Evolutionary conservation across 2,329 filamentous ascomycete species (phyloP), one percentile per base, ranked within the genome.

Genomic region (Aspergillus spinulosporus): DNA sequence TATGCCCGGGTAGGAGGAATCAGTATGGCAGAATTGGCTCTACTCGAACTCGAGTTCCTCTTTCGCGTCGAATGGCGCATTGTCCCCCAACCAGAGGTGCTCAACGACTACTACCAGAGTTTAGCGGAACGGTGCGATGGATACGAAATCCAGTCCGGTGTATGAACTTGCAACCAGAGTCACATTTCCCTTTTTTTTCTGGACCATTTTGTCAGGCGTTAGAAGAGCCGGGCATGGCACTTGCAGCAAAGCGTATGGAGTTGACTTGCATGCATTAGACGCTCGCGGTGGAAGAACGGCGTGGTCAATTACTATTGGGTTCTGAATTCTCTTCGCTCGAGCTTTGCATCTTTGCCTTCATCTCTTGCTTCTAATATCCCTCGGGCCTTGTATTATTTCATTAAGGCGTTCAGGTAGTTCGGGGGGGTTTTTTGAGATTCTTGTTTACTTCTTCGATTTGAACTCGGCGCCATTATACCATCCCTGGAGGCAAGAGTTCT

Each of bases 11-110:
- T 99, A 0, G 94, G 94, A 4, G 94, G 94, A 60, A 92, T 99
- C 49, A 92, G 90, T 63, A 82, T 97, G 37, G 86, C 88, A 48
- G 94, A 99, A 74, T 78, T 99, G 61, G 95, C 94, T 57, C 79
- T 97, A 55, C 79, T 99, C 7, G 94, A 99, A 72, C 81, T 99
- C 32, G 94, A 99, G 67, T 96, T 99, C 64, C 78, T 99, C 32
- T 91, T 92, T 69, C 83, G 90, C 52, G 88, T 99, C 31, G 90
- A 97, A 68, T 99, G 94, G 93, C 90, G 89, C 67, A 99, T 99
- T 63, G 92, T 99, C 2, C 94, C 94, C 4, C 92, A 95, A 67
- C 92, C 94, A 1, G 94, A 97, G 71, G 88, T 95, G 2, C 79
- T 99, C 43, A 90, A 92, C 28, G 92, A 96, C 55, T 99, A 99